Evolutionary conservation across 768 basidiomycete species (phyloP).

Genomic region (Boletus pseudo-olivaceus): DNA sequence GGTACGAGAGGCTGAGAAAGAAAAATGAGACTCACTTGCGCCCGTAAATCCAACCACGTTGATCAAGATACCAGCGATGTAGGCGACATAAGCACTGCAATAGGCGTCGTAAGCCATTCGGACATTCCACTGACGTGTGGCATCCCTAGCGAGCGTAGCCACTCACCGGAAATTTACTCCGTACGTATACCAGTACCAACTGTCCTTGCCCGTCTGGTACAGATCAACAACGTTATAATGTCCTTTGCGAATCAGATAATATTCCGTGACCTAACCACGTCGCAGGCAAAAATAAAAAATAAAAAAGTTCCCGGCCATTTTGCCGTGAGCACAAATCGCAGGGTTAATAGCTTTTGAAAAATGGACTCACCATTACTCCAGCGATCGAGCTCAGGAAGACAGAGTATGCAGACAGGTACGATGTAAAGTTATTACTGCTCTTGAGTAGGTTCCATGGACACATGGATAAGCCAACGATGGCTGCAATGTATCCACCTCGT

Average conservation of each 20-base stretch:
- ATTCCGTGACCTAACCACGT: slow-evolving; percentile 61
- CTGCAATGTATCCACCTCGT: slow-evolving; percentile 80
- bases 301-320: neutral
- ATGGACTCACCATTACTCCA: slow-evolving; percentile 62
- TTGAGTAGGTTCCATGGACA: slow-evolving; percentile 76
- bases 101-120: neutral
- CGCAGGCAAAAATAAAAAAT: neutral
- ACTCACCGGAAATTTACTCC: slow-evolving; percentile 68
- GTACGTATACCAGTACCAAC: slow-evolving; percentile 74
- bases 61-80: slow-evolving; percentile 72
- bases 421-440: slow-evolving; percentile 71
- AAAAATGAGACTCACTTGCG: slow-evolving; percentile 45
- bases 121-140: neutral
- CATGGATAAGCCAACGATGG: slow-evolving; percentile 71
- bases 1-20: neutral
- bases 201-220: slow-evolving; percentile 52
- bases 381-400: slow-evolving; percentile 80
- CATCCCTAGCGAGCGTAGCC: neutral
- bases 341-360: neutral
- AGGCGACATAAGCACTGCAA: slow-evolving; percentile 58
- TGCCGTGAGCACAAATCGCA: neutral
- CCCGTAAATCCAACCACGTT: slow-evolving; percentile 82
- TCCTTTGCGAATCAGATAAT: slow-evolving; percentile 69
- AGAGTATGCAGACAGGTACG: slow-evolving; percentile 78
- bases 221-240: slow-evolving; percentile 71